Base-by-base conservation (phyloP, 225 moss, liverwort and hornwort species). In the Ulota crispa region DNA sequence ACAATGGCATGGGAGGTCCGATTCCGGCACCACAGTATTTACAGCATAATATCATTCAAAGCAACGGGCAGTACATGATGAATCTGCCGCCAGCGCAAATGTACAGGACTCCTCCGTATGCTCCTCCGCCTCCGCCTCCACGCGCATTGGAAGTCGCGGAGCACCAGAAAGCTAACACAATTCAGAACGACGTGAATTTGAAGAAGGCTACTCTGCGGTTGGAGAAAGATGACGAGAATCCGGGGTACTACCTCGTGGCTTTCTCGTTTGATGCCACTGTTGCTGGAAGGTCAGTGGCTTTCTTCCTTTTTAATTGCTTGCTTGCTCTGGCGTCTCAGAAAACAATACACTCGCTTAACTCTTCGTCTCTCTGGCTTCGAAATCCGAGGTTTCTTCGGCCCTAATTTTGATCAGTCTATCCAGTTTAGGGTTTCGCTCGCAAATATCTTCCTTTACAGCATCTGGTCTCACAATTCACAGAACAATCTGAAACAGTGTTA, bases 181-280 rank as follows among this genome's bases (percentile, higher is more conserved):
- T 98, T 50, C 94, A 92, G 70, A 98, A 98, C 80, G 92, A 94
- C 82, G 92, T 98, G 43, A 98, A 98, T 83, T 81, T 98, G 87
- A 98, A 95, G 87, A 95, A 94, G 88, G 84, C 94, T 24, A 92
- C 92, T 32, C 85, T 98, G 82, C 90, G 93, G 75, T 80, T 98
- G 31, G 98, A 95, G 79, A 89, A 86, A 73, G 98, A 98, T 67
- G 95, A 93, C 53, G 85, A 90, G 75, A 95, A 98, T 85, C 95
- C 95, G 10, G 95, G 90, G 15, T 93, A 86, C 76, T 87, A 92
- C 87, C 80, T 98, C 32, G 94, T 95, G 77, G 92, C 95, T n/a
- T 98, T 98, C 77, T 91, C 98, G 55, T 95, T 95, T 70, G 98
- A 98, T 87, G 94, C 98, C 50, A 93, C 91, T 18, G 91, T 92